These are phyloP conservation scores for Pichia insulana DNA, from an alignment of 805 yeast species.

Conservation along the genomic window DNA sequence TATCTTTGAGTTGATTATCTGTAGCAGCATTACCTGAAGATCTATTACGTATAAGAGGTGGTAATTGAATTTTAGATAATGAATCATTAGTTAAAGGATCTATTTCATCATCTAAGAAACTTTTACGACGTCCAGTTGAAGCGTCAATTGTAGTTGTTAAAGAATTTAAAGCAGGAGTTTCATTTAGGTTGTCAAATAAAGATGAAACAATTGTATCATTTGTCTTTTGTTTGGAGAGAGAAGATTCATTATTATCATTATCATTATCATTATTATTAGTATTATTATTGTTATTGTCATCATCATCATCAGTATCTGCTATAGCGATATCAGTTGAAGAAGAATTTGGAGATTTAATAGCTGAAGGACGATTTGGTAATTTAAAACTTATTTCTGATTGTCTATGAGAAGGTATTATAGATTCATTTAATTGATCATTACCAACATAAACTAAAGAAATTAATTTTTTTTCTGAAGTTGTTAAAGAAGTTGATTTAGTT, in stretches of 20 bases:
- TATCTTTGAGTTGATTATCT: conserved; percentile 13
- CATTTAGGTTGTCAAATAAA: conserved; percentile 20
- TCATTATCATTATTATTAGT: neutral
- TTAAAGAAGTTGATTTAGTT: conserved; percentile 22
- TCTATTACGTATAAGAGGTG: neutral
- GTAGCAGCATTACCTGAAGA: conserved; percentile 3
- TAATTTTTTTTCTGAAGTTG: conserved; percentile 18
- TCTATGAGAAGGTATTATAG: too few species aligned
- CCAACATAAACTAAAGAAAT: conserved; percentile 23
- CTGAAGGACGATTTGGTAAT: neutral
- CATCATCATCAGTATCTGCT: neutral
- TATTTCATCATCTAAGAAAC: conserved; percentile 2
- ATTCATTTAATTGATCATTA: conserved; percentile 6
- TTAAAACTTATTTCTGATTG: neutral
- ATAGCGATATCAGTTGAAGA: neutral
- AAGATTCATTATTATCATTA: neutral
- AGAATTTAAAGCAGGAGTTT: conserved; percentile 13
- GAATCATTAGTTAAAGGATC: neutral
- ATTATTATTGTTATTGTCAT: neutral
- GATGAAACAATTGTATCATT: conserved; percentile 17
- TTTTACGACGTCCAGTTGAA: too few species aligned
- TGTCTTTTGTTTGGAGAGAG: conserved; percentile 24
- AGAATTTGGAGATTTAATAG: neutral
- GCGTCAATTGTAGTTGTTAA: neutral
- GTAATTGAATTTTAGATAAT: neutral